phyloP scores from a whole-genome alignment of 1,284 basidiomycete genomes.

The Inonotus obliquus region DNA sequence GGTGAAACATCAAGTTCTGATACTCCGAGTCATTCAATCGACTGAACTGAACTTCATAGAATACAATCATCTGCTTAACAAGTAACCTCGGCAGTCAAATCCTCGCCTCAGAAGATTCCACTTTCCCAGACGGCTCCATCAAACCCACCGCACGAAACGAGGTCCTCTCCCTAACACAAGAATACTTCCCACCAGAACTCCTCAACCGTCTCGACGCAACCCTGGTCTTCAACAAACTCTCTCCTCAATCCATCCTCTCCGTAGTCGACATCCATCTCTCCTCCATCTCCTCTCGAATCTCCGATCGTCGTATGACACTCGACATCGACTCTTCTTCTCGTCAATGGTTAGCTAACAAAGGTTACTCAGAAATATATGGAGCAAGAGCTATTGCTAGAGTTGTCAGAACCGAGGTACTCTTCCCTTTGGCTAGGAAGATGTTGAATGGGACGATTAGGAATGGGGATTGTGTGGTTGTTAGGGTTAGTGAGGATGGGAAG shows the following conservation, averaged over 20 bases:
- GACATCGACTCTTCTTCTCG: constrained; percentile 63
- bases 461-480: constrained; percentile 53
- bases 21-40: not conserved
- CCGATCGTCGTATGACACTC: constrained; percentile 63
- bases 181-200: constrained; percentile 87
- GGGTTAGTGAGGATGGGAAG: constrained; percentile 41
- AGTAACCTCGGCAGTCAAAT: constrained; percentile 66
- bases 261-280: constrained; percentile 74
- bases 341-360: constrained; percentile 73
- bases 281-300: constrained; percentile 70
- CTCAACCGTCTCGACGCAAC: constrained; percentile 87
- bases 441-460: constrained; percentile 66
- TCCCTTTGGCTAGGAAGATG: constrained; percentile 74
- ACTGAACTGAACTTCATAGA: constrained; percentile 37
- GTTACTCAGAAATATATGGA: constrained; percentile 85
- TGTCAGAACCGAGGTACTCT: constrained; percentile 73
- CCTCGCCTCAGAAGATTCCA: constrained; percentile 66
- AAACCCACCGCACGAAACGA: constrained; percentile 57
- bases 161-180: constrained; percentile 73
- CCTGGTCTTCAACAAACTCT: constrained; percentile 87
- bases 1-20: constrained; percentile 21
- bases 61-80: constrained; percentile 76
- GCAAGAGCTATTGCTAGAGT: constrained; percentile 81
- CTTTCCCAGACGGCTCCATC: constrained; percentile 61
- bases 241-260: constrained; percentile 64